Evolutionary conservation across 192 early-diverging fungal genomes (phyloP), one percentile per base, ranked within the genome.

Genomic region (Coemansia sp.): DNA sequence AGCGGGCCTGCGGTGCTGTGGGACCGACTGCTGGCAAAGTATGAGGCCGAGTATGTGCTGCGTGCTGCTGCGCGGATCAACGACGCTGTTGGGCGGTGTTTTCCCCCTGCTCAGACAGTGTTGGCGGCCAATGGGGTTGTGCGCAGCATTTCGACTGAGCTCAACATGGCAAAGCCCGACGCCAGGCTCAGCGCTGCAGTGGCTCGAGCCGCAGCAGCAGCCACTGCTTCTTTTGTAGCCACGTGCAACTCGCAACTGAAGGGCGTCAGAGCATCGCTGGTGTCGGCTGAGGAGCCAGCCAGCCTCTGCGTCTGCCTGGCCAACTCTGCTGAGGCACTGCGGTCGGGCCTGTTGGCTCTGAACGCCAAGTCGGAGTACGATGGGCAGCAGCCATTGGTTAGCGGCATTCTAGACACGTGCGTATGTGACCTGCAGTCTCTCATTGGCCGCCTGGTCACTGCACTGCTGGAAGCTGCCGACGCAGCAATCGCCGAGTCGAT

Each of bases 131-230:
- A n/a, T 0, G 60, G 66, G 17, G 61, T 64, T 4, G 70, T 60
- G 38, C 70, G 70, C 44, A 65, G 76, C 53, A 68, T 79, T 10
- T 41, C 65, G 3, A 60, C 70, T 0, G 76, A 79, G 44, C 62
- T 72, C 4, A 66, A 72, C 24, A 61, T 72, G 56, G 76, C 67
- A 10, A 60, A 62, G 6, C 62, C 64, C 5, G 64, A 70, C 19
- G 18, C 39, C 0, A 19, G 62, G 22, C 57, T 76, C 24, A 17
- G 50, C 35, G 38, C 36, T 4, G 56, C 60, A 0, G 68, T 76
- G 22, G 60, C 60, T 0, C 50, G 8, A 0, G 63, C 63, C 6
- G 72, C 66, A 0, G n/a, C 38, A 0, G 8, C 36, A 1, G 59
- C 62, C 3, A 37, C 60, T 11, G 32, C 22, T 1, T 56, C 60